Conservation (phyloP, 2,329 filamentous ascomycete genomes). For the Fusarium kyushuense region DNA sequence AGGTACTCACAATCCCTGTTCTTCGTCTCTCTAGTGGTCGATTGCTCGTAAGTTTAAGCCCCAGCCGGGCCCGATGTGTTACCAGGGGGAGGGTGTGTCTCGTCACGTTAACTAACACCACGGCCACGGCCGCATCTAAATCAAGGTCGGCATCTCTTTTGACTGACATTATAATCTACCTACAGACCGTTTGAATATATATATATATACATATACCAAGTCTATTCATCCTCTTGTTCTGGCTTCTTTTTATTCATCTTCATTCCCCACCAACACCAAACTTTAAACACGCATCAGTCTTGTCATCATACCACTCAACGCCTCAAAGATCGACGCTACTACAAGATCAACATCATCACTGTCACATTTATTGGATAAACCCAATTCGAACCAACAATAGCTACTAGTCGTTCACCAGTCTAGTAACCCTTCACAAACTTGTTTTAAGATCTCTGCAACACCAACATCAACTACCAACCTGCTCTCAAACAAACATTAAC, state of each 20-base stretch:
- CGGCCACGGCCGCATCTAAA: conserved; percentile 22
- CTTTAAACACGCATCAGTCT: conserved; percentile 16
- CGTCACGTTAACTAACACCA: conserved; percentile 12
- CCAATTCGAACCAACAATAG: conserved; percentile 17
- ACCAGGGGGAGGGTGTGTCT: conserved; percentile 29
- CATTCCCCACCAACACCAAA: conserved; percentile 10
- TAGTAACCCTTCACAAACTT: conserved; percentile 19
- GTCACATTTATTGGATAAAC: conserved; percentile 25
- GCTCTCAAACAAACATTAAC: not conserved
- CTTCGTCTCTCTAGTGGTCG: conserved; percentile 8
- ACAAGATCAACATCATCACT: conserved; percentile 17
- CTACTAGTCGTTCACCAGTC: conserved; percentile 22
- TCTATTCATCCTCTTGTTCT: conserved; percentile 9
- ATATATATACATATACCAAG: conserved; percentile 33
- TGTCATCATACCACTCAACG: conserved; percentile 19
- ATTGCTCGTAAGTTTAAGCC: conserved; percentile 27
- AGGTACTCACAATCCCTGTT: conserved; percentile 29
- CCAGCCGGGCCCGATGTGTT: not conserved
- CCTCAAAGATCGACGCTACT: conserved; percentile 32
- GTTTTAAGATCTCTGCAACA: conserved; percentile 16
- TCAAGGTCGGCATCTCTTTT: conserved; percentile 16
- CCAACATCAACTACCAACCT: not conserved
- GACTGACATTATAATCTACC: conserved; percentile 17
- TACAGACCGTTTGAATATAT: conserved; percentile 11
- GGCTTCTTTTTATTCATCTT: conserved; percentile 12